Conservation (phyloP, 768 basidiomycete genomes). For the Termitomyces sp. region DNA sequence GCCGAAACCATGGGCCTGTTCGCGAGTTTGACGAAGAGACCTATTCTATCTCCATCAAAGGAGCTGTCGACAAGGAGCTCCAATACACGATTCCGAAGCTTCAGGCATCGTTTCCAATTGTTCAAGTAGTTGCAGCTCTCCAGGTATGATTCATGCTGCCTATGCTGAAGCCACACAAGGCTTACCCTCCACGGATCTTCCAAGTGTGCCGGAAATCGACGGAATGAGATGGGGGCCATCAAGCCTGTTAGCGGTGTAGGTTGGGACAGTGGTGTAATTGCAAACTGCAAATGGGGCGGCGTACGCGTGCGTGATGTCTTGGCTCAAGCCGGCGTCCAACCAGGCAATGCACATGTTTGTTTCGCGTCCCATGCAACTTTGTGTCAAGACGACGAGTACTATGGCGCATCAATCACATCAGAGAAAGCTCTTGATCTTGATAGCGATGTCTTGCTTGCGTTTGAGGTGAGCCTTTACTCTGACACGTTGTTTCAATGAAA, state of each 20-base stretch:
- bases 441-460: conserved; percentile 58
- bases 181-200: conserved; percentile 2
- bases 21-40: conserved; percentile 44
- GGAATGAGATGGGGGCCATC: conserved; percentile 59
- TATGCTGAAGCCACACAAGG: not conserved
- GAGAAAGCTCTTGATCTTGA: conserved; percentile 43
- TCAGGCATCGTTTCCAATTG: conserved; percentile 35
- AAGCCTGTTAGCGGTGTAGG: conserved; percentile 58
- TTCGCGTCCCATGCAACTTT: conserved; percentile 59
- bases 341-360: conserved; percentile 45
- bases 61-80: conserved; percentile 28
- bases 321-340: conserved; percentile 35
- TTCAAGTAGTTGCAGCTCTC: conserved; percentile 49
- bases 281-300: conserved; percentile 68
- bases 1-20: conserved; percentile 68
- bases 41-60: conserved; percentile 39
- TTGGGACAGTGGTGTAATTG: conserved; percentile 69
- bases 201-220: conserved; percentile 66
- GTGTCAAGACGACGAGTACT: conserved; percentile 60
- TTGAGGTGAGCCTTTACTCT: conserved; percentile 38
- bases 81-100: conserved; percentile 37
- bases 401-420: conserved; percentile 62
- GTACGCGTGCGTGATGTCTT: conserved; percentile 57
- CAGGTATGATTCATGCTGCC: conserved; percentile 36
- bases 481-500: not conserved